Evolutionary conservation across 116 monocot genomes (phyloP), one percentile per base, ranked within the genome.

Genomic region (Trichopus zeylanicus): DNA sequence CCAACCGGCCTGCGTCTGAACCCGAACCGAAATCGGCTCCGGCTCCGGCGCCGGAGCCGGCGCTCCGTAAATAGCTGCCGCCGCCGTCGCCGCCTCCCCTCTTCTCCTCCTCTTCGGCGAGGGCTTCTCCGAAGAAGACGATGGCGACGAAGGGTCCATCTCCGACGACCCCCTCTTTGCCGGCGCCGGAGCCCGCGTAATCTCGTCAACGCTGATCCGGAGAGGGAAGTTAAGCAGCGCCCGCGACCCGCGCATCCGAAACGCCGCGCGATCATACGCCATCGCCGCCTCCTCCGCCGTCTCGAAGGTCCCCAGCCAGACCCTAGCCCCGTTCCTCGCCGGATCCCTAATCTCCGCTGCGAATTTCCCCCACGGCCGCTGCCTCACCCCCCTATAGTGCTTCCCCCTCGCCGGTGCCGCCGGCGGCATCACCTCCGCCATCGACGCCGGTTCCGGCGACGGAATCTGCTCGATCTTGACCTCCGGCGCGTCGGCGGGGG

Each of bases 271-370:
- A 57, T 83, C 83, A 62, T 83, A 83, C 3, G 83, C 83, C 22
- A 78, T 34, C 12, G 79, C 83, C 21, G 83, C 79, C 25, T 75
- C 75, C 72, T 83, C 79, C 20, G 78, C 75, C 22, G 75, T 71
- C 47, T 75, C 78, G 30, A 78, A 83, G 8, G 83, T 83, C 23
- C 83, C 83, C 26, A 83, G 71, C 83, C 83, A 83, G 0, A 78
- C 79, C 21, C 83, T 61, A 1, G 83, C 83, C 30, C 79, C 83
- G 65, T 78, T 78, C 68, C 68, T 78, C 3, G 83, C 68, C 55
- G 83, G 79, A 42, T 83, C 83, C 29, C 83, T 31, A 29, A 83
- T 83, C 69, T 83, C 83, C 48, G 83, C 83, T 6, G 83, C 83
- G 63, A 57, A 83, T 37, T 83, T 83, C 37, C 83, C 83, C 78